Evolutionary conservation across 805 yeast genomes (phyloP), one percentile per base, ranked within the genome.

Genomic region (Candida yuanshanica): DNA sequence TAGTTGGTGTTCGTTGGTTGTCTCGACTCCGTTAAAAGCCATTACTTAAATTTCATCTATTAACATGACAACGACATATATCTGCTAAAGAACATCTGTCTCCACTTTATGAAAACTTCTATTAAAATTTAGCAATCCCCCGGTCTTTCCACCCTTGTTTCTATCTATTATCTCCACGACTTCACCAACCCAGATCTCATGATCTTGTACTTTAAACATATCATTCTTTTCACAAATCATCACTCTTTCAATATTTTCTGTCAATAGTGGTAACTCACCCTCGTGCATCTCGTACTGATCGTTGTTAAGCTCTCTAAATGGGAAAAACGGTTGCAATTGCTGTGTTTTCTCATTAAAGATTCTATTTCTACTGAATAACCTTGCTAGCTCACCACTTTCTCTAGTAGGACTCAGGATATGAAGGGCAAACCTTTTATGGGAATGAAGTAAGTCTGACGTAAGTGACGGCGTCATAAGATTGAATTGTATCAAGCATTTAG

Each of bases 111-210:
- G 83, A 55, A 83, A 84, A 16, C 64, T 63, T 49, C 87, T 68
- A 51, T 82, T 72, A 58, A 74, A 82, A 50, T 82, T 82, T 13
- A 84, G 53, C 34, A 84, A 58, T 0, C 91, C 91, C 13, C 90
- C 90, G 3, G 75, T 64, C 29, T 66, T 62, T 13, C 58, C 66
- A 8, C 50, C 49, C 2, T 62, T 64, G n/a, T 46, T 47, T 29
- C 65, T 23, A 39, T 51, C 54, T 11, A 74, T 48, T 3, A 83
- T 74, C 32, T 83, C 83, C 27, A 68, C 63, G 5, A 91, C 95
- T 45, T 76, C 72, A 4, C 87, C 96, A 5, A 89, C 77, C 93
- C 96, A 87, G 4, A 91, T 78, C 57, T 90, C 96, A 63, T 91
- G 98, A 55, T 84, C 88, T 45, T 84, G 89, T 1, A 88, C 81